These are phyloP conservation scores for Hypoxylon sp. DNA, from an alignment of 2,329 filamentous ascomycete species.

Conservation along the genomic window DNA sequence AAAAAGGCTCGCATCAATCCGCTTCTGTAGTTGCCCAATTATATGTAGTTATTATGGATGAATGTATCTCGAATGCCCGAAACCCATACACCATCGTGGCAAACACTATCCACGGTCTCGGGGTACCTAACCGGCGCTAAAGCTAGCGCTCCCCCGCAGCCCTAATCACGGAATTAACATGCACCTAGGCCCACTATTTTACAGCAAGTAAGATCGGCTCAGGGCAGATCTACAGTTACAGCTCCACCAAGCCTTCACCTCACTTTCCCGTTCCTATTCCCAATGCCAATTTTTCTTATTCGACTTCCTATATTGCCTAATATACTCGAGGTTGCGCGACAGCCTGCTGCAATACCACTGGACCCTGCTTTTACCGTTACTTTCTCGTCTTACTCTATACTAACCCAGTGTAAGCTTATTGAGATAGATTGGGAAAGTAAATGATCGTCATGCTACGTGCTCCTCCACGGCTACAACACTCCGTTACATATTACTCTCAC, in stretches of 20 bases:
- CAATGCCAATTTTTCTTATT: slow-evolving; percentile 11
- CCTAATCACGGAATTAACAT: slow-evolving; percentile 39
- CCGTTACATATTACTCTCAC: slow-evolving; percentile 13
- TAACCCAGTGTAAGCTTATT: slow-evolving; percentile 10
- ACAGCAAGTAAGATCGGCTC: slow-evolving; percentile 19
- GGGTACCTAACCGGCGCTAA: background rate
- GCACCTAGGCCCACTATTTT: slow-evolving; percentile 14
- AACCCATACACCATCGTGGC: background rate
- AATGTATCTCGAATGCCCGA: slow-evolving; percentile 30
- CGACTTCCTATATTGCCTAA: slow-evolving; percentile 32
- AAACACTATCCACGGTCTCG: background rate
- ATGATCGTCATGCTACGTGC: slow-evolving; percentile 11
- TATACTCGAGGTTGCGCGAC: slow-evolving; percentile 17
- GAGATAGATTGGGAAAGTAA: slow-evolving; percentile 9
- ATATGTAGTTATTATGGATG: slow-evolving; percentile 25
- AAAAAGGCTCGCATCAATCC: background rate
- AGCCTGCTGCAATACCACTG: slow-evolving; percentile 9
- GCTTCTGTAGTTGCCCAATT: no score
- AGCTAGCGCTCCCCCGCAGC: slow-evolving; percentile 36
- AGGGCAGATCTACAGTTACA: slow-evolving; percentile 29
- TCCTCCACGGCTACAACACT: slow-evolving; percentile 24
- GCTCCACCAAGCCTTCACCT: background rate
- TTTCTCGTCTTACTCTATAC: background rate
- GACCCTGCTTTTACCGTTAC: slow-evolving; percentile 1
- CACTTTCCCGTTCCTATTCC: background rate